A percentile compares a stretch with the other conserved stretches of the same genome.
These are phyloP conservation scores for Sporothrix phasma DNA, from an alignment of 2,329 filamentous ascomycete species.

Conservation along the genomic window DNA sequence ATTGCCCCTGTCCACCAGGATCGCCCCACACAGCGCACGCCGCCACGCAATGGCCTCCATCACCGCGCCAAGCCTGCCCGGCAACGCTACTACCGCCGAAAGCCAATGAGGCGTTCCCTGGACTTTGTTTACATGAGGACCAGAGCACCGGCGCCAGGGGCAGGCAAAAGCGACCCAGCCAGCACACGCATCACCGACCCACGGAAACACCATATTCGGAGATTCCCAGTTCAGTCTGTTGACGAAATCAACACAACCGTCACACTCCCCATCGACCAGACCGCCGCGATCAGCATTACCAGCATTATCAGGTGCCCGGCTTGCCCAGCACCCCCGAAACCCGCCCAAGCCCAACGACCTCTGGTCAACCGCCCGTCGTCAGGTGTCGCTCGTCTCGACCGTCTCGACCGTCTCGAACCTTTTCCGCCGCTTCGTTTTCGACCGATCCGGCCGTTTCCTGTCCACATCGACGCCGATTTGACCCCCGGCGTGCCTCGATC, in stretches of 20 bases:
- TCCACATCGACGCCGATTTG: slow-evolving; percentile 15
- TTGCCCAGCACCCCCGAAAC: slow-evolving; percentile 12
- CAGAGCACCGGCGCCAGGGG: slow-evolving; percentile 11
- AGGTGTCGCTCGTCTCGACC: slow-evolving; percentile 8
- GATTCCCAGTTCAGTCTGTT: neutral
- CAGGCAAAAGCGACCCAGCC: slow-evolving; percentile 4
- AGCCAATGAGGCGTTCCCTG: slow-evolving; percentile 29
- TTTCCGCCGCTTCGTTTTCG: slow-evolving; percentile 23
- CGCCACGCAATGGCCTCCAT: neutral
- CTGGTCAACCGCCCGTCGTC: slow-evolving; percentile 7
- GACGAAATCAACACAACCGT: neutral
- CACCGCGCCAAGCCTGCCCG: slow-evolving; percentile 13
- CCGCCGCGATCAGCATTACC: slow-evolving; percentile 2
- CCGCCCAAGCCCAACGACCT: neutral
- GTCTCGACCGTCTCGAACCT: slow-evolving; percentile 18
- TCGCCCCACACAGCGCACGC: neutral
- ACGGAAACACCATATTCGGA: neutral
- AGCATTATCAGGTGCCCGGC: slow-evolving; percentile 8
- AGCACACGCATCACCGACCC: slow-evolving; percentile 8
- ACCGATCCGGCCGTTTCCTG: slow-evolving; percentile 18
- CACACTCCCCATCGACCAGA: neutral
- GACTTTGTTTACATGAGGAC: slow-evolving; percentile 34
- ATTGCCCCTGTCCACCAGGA: neutral
- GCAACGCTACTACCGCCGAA: slow-evolving; percentile 12
- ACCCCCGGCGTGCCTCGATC: slow-evolving; percentile 25